phyloP scores from a whole-genome alignment of 371 early-diverging fungal genomes.

The Mucor plumbeus region DNA sequence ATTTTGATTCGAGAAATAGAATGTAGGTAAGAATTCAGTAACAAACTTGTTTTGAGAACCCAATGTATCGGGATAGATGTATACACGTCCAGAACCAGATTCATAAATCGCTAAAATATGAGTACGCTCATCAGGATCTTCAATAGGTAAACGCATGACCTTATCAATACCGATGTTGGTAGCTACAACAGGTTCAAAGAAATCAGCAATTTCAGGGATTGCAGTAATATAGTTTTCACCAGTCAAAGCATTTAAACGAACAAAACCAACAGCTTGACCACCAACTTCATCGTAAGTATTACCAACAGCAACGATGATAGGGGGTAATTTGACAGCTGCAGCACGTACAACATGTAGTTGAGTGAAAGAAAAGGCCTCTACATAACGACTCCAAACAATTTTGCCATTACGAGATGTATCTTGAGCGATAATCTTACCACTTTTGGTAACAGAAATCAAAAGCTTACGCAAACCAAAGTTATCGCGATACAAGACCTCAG shows the following conservation, averaged over 20 bases:
- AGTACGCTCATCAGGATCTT: slow-evolving; percentile 72
- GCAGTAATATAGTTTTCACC: slow-evolving; percentile 63
- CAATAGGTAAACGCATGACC: slow-evolving; percentile 66
- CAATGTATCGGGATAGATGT: slow-evolving; percentile 64
- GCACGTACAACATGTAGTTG: slow-evolving; percentile 68
- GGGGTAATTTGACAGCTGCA: slow-evolving; percentile 73
- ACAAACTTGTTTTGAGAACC: slow-evolving; percentile 56
- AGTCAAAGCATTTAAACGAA: slow-evolving; percentile 75
- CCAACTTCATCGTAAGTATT: slow-evolving; percentile 46
- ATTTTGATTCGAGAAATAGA: slow-evolving; percentile 62
- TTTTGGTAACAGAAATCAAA: slow-evolving; percentile 73
- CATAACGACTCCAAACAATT: slow-evolving; percentile 75
- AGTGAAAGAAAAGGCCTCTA: slow-evolving; percentile 48
- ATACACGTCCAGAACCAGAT: slow-evolving; percentile 62
- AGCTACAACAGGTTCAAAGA: slow-evolving; percentile 57
- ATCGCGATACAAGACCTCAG: slow-evolving; percentile 64
- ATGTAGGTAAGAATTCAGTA: slow-evolving; percentile 45
- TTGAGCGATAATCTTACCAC: slow-evolving; percentile 84
- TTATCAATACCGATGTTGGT: slow-evolving; percentile 57
- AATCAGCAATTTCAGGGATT: slow-evolving; percentile 36
- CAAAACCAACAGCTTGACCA: slow-evolving; percentile 50
- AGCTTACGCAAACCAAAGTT: slow-evolving; percentile 88
- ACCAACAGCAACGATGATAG: slow-evolving; percentile 72
- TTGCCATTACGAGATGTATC: slow-evolving; percentile 76
- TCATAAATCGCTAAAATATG: slow-evolving; percentile 67